These are phyloP conservation scores for Penicillium sp. DNA, from an alignment of 2,329 filamentous ascomycete species.

Conservation along the genomic window DNA sequence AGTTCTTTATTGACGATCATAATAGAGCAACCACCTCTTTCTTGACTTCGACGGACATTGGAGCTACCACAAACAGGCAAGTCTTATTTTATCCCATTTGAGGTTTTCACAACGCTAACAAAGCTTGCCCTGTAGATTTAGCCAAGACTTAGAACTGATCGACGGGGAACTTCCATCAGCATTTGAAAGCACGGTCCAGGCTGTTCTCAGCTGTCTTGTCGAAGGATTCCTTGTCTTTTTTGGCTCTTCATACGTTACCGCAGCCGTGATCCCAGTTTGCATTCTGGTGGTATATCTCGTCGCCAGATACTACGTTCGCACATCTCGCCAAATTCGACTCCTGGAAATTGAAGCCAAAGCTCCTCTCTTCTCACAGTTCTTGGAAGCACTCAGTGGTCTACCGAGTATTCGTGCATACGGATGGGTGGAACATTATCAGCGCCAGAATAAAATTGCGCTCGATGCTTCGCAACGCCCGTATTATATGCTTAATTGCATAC, in stretches of 20 bases:
- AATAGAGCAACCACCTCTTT: conserved; percentile 29
- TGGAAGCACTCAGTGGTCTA: conserved; percentile 51
- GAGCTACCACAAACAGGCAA: conserved; percentile 21
- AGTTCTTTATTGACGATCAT: conserved; percentile 9
- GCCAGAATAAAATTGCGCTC: conserved; percentile 39
- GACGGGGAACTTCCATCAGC: conserved; percentile 28
- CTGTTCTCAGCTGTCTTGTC: conserved; percentile 27
- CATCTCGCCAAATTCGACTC: conserved; percentile 50
- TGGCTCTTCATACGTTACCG: conserved; percentile 38
- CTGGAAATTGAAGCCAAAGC: conserved; percentile 30
- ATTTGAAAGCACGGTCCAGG: conserved; percentile 22
- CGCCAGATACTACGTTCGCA: conserved; percentile 49
- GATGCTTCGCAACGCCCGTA: conserved; percentile 45
- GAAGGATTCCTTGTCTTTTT: conserved; percentile 34
- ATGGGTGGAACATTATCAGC: conserved; percentile 44
- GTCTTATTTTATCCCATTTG: not conserved
- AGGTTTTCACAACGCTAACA: not conserved
- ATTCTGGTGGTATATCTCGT: conserved; percentile 41
- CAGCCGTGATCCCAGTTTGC: conserved; percentile 40
- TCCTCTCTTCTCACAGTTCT: conserved; percentile 53
- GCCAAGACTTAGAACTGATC: conserved; percentile 33
- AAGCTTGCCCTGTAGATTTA: conserved; percentile 21
- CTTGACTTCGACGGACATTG: conserved; percentile 22
- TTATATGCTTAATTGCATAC: conserved; percentile 47
- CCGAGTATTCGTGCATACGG: conserved; percentile 53